Percentiles rank a stretch among this genome's conserved stretches.
phyloP scores from a whole-genome alignment of 768 basidiomycete species.

The Amanita pallidorosea region DNA sequence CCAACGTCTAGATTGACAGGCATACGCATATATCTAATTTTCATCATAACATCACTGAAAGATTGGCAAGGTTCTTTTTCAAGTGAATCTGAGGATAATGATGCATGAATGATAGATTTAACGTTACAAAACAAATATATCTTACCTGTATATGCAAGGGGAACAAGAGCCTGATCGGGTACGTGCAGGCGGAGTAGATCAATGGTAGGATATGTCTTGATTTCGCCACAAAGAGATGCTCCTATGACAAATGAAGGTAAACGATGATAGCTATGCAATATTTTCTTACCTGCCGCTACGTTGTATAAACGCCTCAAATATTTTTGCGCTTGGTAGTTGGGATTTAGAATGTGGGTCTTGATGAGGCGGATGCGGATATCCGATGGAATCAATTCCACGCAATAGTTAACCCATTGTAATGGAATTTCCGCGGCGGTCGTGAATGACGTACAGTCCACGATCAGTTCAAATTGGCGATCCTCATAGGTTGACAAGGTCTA shows the following conservation, averaged over 20 bases:
- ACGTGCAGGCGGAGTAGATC: constrained; percentile 48
- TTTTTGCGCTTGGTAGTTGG: constrained; percentile 58
- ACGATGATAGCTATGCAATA: neutral
- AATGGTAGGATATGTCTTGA: constrained; percentile 56
- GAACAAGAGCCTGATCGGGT: constrained; percentile 32
- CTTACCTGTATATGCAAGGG: constrained; percentile 48
- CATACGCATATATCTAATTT: constrained; percentile 49
- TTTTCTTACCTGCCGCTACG: constrained; percentile 37
- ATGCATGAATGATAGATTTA: constrained; percentile 3
- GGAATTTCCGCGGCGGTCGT: constrained; percentile 68
- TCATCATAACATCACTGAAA: constrained; percentile 60
- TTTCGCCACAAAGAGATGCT: constrained; percentile 35
- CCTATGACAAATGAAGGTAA: constrained; percentile 21
- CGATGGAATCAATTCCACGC: constrained; percentile 60
- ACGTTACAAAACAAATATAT: neutral
- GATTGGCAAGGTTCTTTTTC: constrained; percentile 46
- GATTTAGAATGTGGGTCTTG: constrained; percentile 58
- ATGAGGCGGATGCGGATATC: constrained; percentile 58
- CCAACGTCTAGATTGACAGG: constrained; percentile 65
- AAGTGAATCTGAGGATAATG: constrained; percentile 33
- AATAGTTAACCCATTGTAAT: constrained; percentile 70
- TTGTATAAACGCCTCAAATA: constrained; percentile 74
- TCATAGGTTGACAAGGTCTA: constrained; percentile 37
- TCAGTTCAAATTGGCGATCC: constrained; percentile 51
- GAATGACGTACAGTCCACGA: constrained; percentile 78